A percentile compares a stretch with the other conserved stretches of the same genome.
Evolutionary conservation across 2,329 filamentous ascomycete genomes (phyloP).

Genomic region (Onygenales sp.): DNA sequence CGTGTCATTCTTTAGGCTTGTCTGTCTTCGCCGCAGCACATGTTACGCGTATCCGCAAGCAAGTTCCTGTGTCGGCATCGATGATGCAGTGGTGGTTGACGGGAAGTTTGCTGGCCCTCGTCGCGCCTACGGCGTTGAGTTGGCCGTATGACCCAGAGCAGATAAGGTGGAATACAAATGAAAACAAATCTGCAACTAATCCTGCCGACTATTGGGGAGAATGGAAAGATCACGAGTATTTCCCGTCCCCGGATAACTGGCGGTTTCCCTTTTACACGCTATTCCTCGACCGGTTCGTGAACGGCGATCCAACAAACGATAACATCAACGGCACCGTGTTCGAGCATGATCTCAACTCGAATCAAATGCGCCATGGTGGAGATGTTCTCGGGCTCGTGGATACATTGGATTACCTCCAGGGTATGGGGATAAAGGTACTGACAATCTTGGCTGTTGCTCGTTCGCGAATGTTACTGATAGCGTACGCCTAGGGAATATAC

Average conservation of each 20-base stretch:
- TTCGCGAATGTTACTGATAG: slow-evolving; percentile 4
- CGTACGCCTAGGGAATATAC: slow-evolving; percentile 42
- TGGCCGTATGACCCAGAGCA: slow-evolving; percentile 43
- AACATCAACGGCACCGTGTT: slow-evolving; percentile 52
- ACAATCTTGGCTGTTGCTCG: background rate
- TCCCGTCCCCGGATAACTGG: slow-evolving; percentile 52
- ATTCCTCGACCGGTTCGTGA: slow-evolving; percentile 55
- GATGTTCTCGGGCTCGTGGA: slow-evolving; percentile 50
- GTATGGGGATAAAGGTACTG: slow-evolving; percentile 52
- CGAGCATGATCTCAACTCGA: slow-evolving; percentile 52
- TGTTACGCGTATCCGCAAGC: background rate
- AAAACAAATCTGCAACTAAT: slow-evolving; percentile 45
- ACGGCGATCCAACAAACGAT: slow-evolving; percentile 56
- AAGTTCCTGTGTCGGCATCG: background rate
- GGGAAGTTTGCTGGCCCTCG: slow-evolving; percentile 19
- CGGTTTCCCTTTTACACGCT: slow-evolving; percentile 57
- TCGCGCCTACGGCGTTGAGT: slow-evolving; percentile 15
- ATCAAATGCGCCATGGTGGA: slow-evolving; percentile 55
- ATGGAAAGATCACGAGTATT: slow-evolving; percentile 46
- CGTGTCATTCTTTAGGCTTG: background rate
- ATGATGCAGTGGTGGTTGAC: slow-evolving; percentile 24
- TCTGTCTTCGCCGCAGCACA: background rate
- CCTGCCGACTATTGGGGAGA: slow-evolving; percentile 51
- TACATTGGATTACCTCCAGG: slow-evolving; percentile 54
- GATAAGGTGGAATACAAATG: slow-evolving; percentile 51